Base-by-base conservation (phyloP, 2,329 filamentous ascomycete species). In the Penicillium sp. region DNA sequence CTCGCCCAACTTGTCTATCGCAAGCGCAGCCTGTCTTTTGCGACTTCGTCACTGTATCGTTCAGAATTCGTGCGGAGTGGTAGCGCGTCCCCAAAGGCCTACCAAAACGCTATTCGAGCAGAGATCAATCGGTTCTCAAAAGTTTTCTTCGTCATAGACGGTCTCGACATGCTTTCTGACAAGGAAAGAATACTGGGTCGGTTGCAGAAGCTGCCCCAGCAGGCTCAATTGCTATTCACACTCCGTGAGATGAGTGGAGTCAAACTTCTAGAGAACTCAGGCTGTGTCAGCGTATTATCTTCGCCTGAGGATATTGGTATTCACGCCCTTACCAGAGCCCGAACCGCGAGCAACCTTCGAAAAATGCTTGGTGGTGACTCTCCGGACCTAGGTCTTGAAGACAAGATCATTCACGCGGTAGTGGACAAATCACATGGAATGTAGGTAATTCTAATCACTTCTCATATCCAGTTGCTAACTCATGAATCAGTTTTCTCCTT, bases 1-100 rank as follows among this genome's bases (percentile, higher is more conserved):
- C 47, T 66, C 0, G 64, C 62, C 1, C 64, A 67, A 34, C 54
- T 67, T 5, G 58, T 67, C 1, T 59, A 65, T 41, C 58, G 63
- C 1, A 64, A 58, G 27, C 56, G 63, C 6, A 51, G 32, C 2
- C 46, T 53, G 2, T 65, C 60, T 1, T 45, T 63, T n/a, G 45
- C 58, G 1, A 63, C 63, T 0, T 39, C 53, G 1, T 46, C 52
- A 0, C 43, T 67, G 0, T 65, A 66, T 27, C 12, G 60, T 0
- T 62, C 61, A 0, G 58, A 65, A 27, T 53, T 56, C 0, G 45
- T 58, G 1, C 45, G 47, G 0, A 49, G 49, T 4, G 58, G 56
- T 5, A 54, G 50, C 0, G 64, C 58, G 1, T 63, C 64, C 1
- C 35, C 63, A 2, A 66, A 67, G 33, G 45, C 54, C 4, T 67